Percentiles rank a stretch among this genome's conserved stretches.
phyloP scores from a whole-genome alignment of 208 protist genomes.

The Wallacemonas collosoma region DNA sequence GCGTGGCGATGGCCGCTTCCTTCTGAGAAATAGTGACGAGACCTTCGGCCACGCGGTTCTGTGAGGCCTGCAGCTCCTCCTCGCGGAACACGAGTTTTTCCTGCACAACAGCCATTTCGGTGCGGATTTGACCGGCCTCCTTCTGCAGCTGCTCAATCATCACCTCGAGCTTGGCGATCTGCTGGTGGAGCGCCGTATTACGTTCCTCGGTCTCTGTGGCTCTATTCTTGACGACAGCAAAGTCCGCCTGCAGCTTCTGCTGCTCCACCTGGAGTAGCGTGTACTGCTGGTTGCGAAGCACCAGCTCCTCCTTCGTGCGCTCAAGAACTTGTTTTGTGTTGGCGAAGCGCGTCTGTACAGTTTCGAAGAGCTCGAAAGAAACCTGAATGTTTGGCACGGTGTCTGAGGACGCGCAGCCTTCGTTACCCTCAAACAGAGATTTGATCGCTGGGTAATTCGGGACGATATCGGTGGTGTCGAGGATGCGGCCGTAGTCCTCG shows the following conservation, averaged over 20 bases:
- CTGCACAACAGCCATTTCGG: conserved; percentile 56
- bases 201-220: conserved; percentile 60
- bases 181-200: conserved; percentile 68
- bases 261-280: conserved; percentile 49
- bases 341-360: conserved; percentile 79
- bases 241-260: conserved; percentile 47
- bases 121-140: conserved; percentile 47
- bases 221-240: conserved; percentile 49
- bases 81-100: conserved; percentile 60
- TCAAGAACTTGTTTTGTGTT: conserved; percentile 74
- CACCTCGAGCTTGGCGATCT: conserved; percentile 70
- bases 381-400: conserved; percentile 74
- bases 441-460: conserved; percentile 76
- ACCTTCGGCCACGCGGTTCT: conserved; percentile 72
- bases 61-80: conserved; percentile 63
- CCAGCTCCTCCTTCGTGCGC: conserved; percentile 65
- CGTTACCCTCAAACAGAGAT: conserved; percentile 46
- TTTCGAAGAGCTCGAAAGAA: conserved; percentile 88
- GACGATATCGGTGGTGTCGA: conserved; percentile 52
- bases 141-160: conserved; percentile 72
- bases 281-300: conserved; percentile 73
- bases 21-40: conserved; percentile 80
- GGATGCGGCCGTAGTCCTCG: conserved; percentile 69
- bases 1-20: conserved; percentile 68
- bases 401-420: conserved; percentile 45